Conservation (phyloP, 331 rosid species). For the Dryas integrifolia region DNA sequence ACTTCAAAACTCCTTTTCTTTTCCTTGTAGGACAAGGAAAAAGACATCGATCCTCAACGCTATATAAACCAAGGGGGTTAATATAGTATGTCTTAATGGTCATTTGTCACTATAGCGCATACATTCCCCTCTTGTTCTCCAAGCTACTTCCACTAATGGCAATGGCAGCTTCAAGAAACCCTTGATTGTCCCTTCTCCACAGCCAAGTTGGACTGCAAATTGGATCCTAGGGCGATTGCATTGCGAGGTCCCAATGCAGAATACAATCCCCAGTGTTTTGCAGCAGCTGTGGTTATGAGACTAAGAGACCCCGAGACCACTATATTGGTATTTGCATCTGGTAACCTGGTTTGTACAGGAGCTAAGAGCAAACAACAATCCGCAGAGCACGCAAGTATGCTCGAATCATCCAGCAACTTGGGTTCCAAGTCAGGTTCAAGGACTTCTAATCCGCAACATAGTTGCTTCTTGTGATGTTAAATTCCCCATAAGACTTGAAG, state of each 20-base stretch:
- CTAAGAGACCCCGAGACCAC: conserved; percentile 95
- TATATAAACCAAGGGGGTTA: too few relatives aligned
- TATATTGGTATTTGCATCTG: conserved; percentile 90
- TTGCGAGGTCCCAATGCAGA: conserved; percentile 92
- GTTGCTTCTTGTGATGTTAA: conserved; percentile 96
- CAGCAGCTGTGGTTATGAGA: conserved; percentile 94
- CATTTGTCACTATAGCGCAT: too few relatives aligned
- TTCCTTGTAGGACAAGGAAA: too few relatives aligned
- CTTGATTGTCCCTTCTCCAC: conserved; percentile 46
- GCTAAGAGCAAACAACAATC: conserved; percentile 93
- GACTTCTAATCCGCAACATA: conserved; percentile 77
- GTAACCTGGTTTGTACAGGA: conserved; percentile 97
- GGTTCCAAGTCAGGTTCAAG: conserved; percentile 84
- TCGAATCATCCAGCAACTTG: conserved; percentile 86
- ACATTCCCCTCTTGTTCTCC: too few relatives aligned
- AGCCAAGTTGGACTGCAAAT: conserved; percentile 85
- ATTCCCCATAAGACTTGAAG: conserved; percentile 93
- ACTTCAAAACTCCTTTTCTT: too few relatives aligned
- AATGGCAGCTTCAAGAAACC: too few relatives aligned
- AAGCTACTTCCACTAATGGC: too few relatives aligned
- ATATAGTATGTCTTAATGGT: too few relatives aligned
- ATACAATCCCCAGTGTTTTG: conserved; percentile 97
- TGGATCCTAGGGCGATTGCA: conserved; percentile 90
- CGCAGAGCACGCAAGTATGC: conserved; percentile 97
- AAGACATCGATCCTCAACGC: too few relatives aligned